Base-by-base conservation (phyloP, 441 rosid species). In the Bruguiera hainesii region DNA sequence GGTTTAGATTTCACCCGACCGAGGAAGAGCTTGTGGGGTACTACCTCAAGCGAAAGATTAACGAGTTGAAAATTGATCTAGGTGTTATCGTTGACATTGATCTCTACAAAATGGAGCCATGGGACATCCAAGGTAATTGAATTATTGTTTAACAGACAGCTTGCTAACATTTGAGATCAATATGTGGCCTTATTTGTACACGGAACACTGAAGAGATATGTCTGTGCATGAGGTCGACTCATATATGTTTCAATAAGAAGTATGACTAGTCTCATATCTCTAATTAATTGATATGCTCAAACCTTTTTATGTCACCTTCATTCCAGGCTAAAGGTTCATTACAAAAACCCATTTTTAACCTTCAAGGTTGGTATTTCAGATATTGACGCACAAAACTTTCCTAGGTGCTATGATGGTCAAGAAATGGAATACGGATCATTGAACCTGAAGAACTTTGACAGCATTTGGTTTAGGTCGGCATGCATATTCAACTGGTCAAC, bases 11-110 rank as follows among this genome's bases (percentile, higher is more conserved):
- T 83, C 96, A 84, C 69, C 98, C 98, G 10, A 93, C 98, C 1
- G 98, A 93, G 74, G 98, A 90, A 81, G 98, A 93, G 72, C 97
- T 93, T 33, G 97, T 93, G 31, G 98, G 93, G 29, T 93, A 90
- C 78, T 93, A 93, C 78, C 91, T 93, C 66, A 79, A 74, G 42
- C 80, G 96, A 75, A 93, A 87, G 87, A 87, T 86, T 68, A 71
- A 79, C 70, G 86, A 89, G 2, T 66, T 90, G 71, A 86, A 82
- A 73, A 86, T 88, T 66, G 88, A 90, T 81, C 78, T 93, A 60
- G 88, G 89, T 75, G 95, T 89, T 65, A 90, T 93, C 53, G 72
- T 80, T 13, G 98, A 93, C 72, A 76, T 93, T 74, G 97, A 93
- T 85, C 96, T 93, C 71, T 90, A 90, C 83, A 93, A 87, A 53